Evolutionary conservation across 2,329 filamentous ascomycete species (phyloP).

Genomic region (Hymenoscyphus repandus): DNA sequence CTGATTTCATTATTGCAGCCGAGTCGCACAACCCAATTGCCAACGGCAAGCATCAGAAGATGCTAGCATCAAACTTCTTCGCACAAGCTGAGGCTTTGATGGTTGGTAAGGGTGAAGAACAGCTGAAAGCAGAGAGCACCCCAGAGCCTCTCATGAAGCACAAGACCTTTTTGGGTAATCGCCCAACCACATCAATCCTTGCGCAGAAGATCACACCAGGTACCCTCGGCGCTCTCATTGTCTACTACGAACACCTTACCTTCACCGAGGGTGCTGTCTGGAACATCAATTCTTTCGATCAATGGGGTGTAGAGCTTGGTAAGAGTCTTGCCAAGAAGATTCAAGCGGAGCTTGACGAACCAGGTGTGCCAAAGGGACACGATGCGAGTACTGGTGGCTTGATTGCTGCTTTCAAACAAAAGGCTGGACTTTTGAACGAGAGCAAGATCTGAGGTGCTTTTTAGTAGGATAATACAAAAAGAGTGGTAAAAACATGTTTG

Average conservation of each 20-base stretch:
- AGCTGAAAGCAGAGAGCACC: slow-evolving; percentile 71
- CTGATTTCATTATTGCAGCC: slow-evolving; percentile 95
- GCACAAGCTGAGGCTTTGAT: slow-evolving; percentile 84
- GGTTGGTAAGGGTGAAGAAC: slow-evolving; percentile 81
- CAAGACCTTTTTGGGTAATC: slow-evolving; percentile 98
- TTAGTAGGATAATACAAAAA: not conserved
- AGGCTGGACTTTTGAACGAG: slow-evolving; percentile 17
- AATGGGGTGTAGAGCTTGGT: slow-evolving; percentile 98
- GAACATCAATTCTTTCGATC: slow-evolving; percentile 99
- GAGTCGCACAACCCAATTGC: slow-evolving; percentile 95
- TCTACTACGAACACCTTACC: slow-evolving; percentile 98
- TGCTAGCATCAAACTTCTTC: slow-evolving; percentile 90
- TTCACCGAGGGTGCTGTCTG: slow-evolving; percentile 97
- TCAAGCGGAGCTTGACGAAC: slow-evolving; percentile 74
- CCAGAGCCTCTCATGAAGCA: slow-evolving; percentile 79
- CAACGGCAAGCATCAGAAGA: slow-evolving; percentile 91
- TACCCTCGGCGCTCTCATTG: slow-evolving; percentile 89
- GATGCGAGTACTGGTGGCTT: slow-evolving; percentile 85
- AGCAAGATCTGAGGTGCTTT: slow-evolving; percentile 8
- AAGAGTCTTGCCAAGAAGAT: slow-evolving; percentile 95
- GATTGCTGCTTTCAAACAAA: slow-evolving; percentile 86
- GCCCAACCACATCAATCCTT: slow-evolving; percentile 91
- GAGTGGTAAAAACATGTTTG: not conserved
- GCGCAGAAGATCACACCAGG: slow-evolving; percentile 88
- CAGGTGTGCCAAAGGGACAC: slow-evolving; percentile 67